A percentile compares a stretch with the other conserved stretches of the same genome.
These are phyloP conservation scores for Rhizopogon salebrosus DNA, from an alignment of 768 basidiomycete species.

Conservation along the genomic window DNA sequence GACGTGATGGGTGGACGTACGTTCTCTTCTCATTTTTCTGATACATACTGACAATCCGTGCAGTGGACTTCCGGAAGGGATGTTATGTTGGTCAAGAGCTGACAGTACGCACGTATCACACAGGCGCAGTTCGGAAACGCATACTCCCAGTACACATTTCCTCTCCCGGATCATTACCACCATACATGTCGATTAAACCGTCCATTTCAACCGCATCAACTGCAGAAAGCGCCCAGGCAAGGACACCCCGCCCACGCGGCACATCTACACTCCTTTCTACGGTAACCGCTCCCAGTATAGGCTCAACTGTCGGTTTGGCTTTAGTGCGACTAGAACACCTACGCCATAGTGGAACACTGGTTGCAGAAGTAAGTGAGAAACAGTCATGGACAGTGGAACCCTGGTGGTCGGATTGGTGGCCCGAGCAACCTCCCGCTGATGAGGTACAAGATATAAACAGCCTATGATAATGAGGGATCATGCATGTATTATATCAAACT, in stretches of 20 bases:
- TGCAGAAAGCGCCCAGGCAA: conserved; percentile 27
- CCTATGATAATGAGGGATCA: conserved; percentile 1
- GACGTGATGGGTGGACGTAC: conserved; percentile 92
- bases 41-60: background rate
- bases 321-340: conserved; percentile 74
- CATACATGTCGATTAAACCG: conserved; percentile 23
- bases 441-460: conserved; percentile 15
- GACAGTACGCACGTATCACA: conserved; percentile 95
- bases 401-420: conserved; percentile 72
- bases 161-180: conserved; percentile 27
- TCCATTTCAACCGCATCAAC: conserved; percentile 1
- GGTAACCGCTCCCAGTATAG: conserved; percentile 22
- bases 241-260: conserved; percentile 56
- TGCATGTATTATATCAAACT: conserved; percentile 1
- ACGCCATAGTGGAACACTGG: conserved; percentile 21
- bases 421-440: conserved; percentile 19
- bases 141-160: conserved; percentile 72
- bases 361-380: conserved; percentile 25
- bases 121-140: conserved; percentile 85
- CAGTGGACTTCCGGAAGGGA: conserved; percentile 96
- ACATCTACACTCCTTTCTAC: conserved; percentile 72
- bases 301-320: conserved; percentile 62
- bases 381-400: conserved; percentile 42
- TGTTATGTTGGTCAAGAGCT: conserved; percentile 98
- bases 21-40: conserved; percentile 23